phyloP scores from a whole-genome alignment of 805 yeast species.

The Pichia pseudocactophila region DNA sequence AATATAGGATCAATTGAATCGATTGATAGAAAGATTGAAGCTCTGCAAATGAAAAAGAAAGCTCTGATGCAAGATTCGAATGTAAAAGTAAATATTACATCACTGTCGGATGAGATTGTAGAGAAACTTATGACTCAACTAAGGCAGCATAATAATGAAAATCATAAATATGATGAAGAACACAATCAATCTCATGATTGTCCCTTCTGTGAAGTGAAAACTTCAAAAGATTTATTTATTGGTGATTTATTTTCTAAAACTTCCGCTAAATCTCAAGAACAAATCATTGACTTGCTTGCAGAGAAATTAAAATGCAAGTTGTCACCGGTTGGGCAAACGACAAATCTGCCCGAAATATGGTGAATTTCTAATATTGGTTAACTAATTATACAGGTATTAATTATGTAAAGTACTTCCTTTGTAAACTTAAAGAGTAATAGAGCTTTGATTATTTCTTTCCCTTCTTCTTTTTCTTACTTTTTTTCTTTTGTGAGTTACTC shows the following conservation, averaged over 20 bases:
- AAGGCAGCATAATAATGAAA: slow-evolving; percentile 1
- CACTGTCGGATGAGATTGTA: slow-evolving; percentile 6
- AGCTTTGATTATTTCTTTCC: slow-evolving; percentile 13
- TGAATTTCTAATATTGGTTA: background rate
- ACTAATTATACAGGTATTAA: background rate
- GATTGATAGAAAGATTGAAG: background rate
- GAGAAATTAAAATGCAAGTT: slow-evolving; percentile 6
- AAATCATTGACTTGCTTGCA: slow-evolving; percentile 6
- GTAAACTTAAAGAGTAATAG: background rate
- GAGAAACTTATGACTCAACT: slow-evolving; percentile 2
- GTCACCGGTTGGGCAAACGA: background rate
- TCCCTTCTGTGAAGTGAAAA: slow-evolving; percentile 8
- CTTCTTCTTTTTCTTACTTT: slow-evolving; percentile 17
- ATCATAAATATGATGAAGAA: background rate
- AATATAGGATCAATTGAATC: background rate
- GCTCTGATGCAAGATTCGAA: background rate
- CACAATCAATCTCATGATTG: slow-evolving; percentile 2
- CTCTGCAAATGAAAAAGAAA: slow-evolving; percentile 1
- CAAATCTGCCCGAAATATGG: slow-evolving; percentile 6
- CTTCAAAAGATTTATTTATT: background rate
- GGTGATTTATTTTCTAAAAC: background rate
- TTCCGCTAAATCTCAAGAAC: background rate
- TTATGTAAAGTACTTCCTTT: background rate
- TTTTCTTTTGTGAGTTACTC: slow-evolving; percentile 5
- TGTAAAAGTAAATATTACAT: slow-evolving; percentile 3